A percentile compares a stretch with the other conserved stretches of the same genome.
phyloP scores from a whole-genome alignment of 2,329 filamentous ascomycete genomes.

The Claviceps pusilla region DNA sequence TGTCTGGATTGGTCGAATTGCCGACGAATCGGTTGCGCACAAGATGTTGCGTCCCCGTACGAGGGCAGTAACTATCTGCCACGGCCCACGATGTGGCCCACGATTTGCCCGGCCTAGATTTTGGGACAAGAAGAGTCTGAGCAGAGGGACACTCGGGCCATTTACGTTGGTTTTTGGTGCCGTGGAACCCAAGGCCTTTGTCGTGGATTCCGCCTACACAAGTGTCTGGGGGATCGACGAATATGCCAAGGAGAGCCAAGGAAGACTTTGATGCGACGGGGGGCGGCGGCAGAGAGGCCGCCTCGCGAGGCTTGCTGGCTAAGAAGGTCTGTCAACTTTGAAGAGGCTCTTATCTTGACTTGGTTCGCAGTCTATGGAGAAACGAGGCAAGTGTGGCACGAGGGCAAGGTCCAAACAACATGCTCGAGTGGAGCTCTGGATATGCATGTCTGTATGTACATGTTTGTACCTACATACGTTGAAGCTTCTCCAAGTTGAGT shows the following conservation, averaged over 20 bases:
- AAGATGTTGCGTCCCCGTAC: not conserved
- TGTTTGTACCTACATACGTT: not conserved
- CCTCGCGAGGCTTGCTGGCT: conserved; percentile 1
- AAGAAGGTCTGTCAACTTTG: not conserved
- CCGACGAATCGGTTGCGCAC: not conserved
- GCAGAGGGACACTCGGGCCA: not conserved
- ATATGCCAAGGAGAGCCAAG: conserved; percentile 1
- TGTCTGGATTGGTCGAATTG: not conserved
- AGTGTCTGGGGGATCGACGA: not conserved
- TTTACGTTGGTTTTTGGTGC: not conserved
- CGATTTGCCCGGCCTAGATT: not conserved
- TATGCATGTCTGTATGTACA: not conserved
- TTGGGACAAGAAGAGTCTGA: not conserved
- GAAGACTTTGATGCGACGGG: not conserved
- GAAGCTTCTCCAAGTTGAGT: not conserved
- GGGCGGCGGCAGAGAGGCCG: not conserved
- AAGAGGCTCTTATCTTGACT: not conserved
- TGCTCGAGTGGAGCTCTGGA: not conserved
- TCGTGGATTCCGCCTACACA: not conserved
- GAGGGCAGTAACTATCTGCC: no score
- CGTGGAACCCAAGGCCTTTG: not conserved
- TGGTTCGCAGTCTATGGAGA: not conserved
- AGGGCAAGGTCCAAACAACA: not conserved
- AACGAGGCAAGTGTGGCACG: not conserved
- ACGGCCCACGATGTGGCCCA: not conserved